Evolutionary conservation across 208 protist genomes (phyloP).

Genomic region (Balamuthia mandrillaris): DNA sequence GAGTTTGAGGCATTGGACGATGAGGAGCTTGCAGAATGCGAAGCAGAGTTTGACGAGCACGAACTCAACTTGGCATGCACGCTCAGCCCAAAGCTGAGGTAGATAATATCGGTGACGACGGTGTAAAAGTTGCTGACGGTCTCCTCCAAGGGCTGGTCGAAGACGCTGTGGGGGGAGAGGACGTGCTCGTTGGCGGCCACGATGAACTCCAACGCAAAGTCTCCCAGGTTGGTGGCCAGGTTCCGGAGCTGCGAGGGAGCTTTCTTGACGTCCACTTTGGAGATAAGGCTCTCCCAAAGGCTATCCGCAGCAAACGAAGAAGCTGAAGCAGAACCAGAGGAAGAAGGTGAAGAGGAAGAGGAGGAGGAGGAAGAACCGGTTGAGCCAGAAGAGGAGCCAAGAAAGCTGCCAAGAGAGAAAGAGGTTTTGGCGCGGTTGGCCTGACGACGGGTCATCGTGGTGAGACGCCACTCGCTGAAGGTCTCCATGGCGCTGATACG

Average conservation of each 20-base stretch:
- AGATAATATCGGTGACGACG: too few species aligned
- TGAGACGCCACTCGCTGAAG: conserved; percentile 30
- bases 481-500: conserved; percentile 22
- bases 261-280: too few species aligned
- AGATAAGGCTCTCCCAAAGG: too few species aligned
- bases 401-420: background rate
- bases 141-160: conserved; percentile 11
- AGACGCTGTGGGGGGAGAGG: background rate
- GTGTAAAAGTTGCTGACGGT: background rate
- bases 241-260: too few species aligned
- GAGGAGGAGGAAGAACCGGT: background rate
- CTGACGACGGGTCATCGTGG: conserved; percentile 33
- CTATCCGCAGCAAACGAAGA: too few species aligned
- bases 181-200: conserved; percentile 40
- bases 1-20: too few species aligned
- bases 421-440: conserved; percentile 21
- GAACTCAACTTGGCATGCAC: too few species aligned
- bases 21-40: too few species aligned
- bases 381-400: background rate
- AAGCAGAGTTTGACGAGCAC: too few species aligned
- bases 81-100: too few species aligned
- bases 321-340: background rate
- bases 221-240: conserved; percentile 13
- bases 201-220: conserved; percentile 35
- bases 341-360: background rate